Evolutionary conservation across 2,329 filamentous ascomycete species (phyloP).

Genomic region (Zasmidium citrigriseum): DNA sequence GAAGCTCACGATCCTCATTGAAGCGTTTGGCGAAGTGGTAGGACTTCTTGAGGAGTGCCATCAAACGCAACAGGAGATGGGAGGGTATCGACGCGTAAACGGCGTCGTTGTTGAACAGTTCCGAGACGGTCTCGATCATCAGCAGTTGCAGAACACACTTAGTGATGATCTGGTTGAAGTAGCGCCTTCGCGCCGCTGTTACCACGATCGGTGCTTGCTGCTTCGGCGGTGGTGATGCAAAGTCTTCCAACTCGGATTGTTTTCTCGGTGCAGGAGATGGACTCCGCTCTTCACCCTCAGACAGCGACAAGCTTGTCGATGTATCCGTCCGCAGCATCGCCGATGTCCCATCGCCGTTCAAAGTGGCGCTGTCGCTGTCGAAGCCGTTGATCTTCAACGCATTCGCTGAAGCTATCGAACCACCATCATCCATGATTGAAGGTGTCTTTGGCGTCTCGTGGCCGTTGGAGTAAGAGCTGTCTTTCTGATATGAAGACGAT

Average conservation of each 20-base stretch:
- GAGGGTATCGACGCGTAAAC: constrained; percentile 95
- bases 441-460: constrained; percentile 18
- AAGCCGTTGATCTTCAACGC: constrained; percentile 47
- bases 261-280: constrained; percentile 19
- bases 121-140: constrained; percentile 99
- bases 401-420: constrained; percentile 32
- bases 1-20: constrained; percentile 94
- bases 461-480: constrained; percentile 26
- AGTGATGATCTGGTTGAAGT: constrained; percentile 99
- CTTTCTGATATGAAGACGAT: constrained; percentile 35
- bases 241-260: constrained; percentile 72
- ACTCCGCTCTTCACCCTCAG: constrained; percentile 17
- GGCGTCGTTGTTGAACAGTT: constrained; percentile 95
- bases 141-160: constrained; percentile 95
- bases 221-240: constrained; percentile 65
- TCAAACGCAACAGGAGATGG: constrained; percentile 82
- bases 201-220: constrained; percentile 91
- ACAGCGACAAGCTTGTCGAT: constrained; percentile 18
- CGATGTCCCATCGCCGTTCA: constrained; percentile 23
- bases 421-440: constrained; percentile 17
- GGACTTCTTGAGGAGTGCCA: constrained; percentile 91
- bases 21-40: constrained; percentile 97
- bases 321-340: constrained; percentile 13
- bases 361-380: constrained; percentile 16
- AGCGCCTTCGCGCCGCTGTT: constrained; percentile 85